Base-by-base conservation (phyloP, 768 basidiomycete species). In the Postia placenta region DNA sequence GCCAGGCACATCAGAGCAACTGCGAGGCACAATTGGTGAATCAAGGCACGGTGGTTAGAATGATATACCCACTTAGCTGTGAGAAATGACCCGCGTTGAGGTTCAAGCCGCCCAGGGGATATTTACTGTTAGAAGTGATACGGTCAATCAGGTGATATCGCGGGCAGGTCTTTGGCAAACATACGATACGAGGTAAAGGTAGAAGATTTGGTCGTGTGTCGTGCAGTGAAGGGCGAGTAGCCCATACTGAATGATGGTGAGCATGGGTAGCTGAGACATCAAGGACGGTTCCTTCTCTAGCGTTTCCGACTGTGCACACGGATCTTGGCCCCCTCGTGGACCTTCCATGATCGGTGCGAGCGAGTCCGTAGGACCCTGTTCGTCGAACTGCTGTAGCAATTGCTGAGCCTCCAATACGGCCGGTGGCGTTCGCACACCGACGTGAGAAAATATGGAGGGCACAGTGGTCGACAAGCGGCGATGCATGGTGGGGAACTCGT, bases 1-100 rank as follows among this genome's bases (percentile, higher is more conserved):
- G 83, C 88, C n/a, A 92, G 74, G 66, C 91, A 94, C 93, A 96
- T 95, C 48, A 95, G 58, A 5, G 89, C 90, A 62, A 89, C 89
- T 92, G 55, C n/a, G 28, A 49, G 28, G 9, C 55, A 14, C n/a
- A 48, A 36, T 7, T 7, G 30, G 47, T 38, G 53, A 54, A n/a
- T 19, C 54, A 24, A 56, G 40, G 19, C 28, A 17, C 36, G 38
- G 15, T 23, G 33, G 17, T n/a, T 41, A 17, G 11, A 36, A 26
- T 36, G 5, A 14, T 43, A 3, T 30, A 69, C 79, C 45, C 52
- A 91, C 86, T 93, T 15, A 97, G 77, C 63, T 92, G 83, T 2
- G 94, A 91, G 67, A 94, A 99, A 67, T 96, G 81, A 1, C 86
- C 87, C 0, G 96, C 90, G 60, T 85, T 87, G 47, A 99, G 73